Base-by-base conservation (phyloP, 225 moss, liverwort and hornwort species). In the Marchantia polymorpha region DNA sequence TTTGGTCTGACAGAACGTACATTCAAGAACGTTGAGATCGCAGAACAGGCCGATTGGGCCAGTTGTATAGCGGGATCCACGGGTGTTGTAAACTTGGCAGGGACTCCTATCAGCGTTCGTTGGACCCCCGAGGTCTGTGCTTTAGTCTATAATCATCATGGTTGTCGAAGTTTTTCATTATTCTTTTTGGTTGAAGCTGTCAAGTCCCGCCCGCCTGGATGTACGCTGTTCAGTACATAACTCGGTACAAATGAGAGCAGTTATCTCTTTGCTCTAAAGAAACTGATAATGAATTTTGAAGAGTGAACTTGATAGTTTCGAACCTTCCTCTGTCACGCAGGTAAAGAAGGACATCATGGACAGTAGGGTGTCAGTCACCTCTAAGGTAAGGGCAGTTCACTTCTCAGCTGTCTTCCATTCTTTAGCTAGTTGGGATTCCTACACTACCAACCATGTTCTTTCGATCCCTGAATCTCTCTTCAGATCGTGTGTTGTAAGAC, bases 31-130 rank as follows among this genome's bases (percentile, higher is more conserved):
- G 74, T 96, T 74, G 89, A 90, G 86, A 90, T 96, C 72, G 94
- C 90, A 56, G 96, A 86, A 68, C 91, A 90, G 79, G 84, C 89
- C 48, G 88, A 88, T 61, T 96, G 96, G 96, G 85, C 80, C 30
- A 88, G 87, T 31, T 82, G 80, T 67, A 91, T 96, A 60, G 83
- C 90, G 84, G 96, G 96, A 70, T 88, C 94, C 48, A 96, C 96
- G 14, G 96, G 94, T 47, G 92, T 96, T 13, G 94, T 96, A 65
- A 96, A 96, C 76, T 86, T 96, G 85, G 96, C 96, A 80, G 94
- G 96, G 25, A 90, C 92, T 64, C 92, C 94, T 22, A 96, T 96
- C 47, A 90, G 91, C 87, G 89, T 89, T 72, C 92, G 96, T 53
- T 96, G 96, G 96, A 94, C 92, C 72, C 87, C 88, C 22, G 81